phyloP scores from a whole-genome alignment of 441 rosid species.

The Flueggea neowawraea region DNA sequence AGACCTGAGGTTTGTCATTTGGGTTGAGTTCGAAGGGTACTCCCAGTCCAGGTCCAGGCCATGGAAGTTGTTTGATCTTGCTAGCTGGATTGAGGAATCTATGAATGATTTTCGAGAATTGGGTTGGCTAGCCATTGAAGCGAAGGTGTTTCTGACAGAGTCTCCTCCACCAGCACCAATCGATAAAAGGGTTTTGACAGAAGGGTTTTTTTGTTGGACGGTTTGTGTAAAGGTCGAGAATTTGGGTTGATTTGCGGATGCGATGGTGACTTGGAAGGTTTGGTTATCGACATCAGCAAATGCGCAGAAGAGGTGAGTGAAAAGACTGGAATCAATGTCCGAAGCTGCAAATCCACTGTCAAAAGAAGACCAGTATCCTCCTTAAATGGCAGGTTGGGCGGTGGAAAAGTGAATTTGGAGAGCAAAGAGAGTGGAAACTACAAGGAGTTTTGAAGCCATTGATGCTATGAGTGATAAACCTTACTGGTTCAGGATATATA shows the following conservation, averaged over 20 bases:
- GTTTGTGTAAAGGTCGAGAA: slow-evolving; percentile 31
- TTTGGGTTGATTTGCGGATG: slow-evolving; percentile 20
- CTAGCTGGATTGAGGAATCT: slow-evolving; percentile 32
- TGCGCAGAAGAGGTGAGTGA: slow-evolving; percentile 47
- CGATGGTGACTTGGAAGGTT: slow-evolving; percentile 23
- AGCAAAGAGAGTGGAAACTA: slow-evolving; percentile 6
- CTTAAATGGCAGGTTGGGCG: slow-evolving; percentile 25
- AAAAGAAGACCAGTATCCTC: slow-evolving; percentile 36
- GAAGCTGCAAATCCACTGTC: slow-evolving; percentile 26
- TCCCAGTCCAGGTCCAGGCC: slow-evolving; percentile 51
- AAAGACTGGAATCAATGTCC: slow-evolving; percentile 33
- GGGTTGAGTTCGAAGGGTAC: slow-evolving; percentile 16
- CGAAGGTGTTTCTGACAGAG: background rate
- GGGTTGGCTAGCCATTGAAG: slow-evolving; percentile 30
- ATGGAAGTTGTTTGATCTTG: slow-evolving; percentile 29
- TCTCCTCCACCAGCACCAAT: slow-evolving; percentile 49
- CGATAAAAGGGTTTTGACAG: slow-evolving; percentile 36
- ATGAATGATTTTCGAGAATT: slow-evolving; percentile 29
- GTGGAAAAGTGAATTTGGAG: slow-evolving; percentile 15
- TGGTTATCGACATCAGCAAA: slow-evolving; percentile 28
- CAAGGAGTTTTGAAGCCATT: slow-evolving; percentile 15
- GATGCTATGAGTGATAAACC: background rate
- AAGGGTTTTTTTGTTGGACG: slow-evolving; percentile 30
- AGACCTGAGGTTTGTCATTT: slow-evolving; percentile 28
- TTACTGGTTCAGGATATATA: too few relatives aligned